These are phyloP conservation scores for Phanerochaete sordida DNA, from an alignment of 768 basidiomycete species.

Conservation along the genomic window DNA sequence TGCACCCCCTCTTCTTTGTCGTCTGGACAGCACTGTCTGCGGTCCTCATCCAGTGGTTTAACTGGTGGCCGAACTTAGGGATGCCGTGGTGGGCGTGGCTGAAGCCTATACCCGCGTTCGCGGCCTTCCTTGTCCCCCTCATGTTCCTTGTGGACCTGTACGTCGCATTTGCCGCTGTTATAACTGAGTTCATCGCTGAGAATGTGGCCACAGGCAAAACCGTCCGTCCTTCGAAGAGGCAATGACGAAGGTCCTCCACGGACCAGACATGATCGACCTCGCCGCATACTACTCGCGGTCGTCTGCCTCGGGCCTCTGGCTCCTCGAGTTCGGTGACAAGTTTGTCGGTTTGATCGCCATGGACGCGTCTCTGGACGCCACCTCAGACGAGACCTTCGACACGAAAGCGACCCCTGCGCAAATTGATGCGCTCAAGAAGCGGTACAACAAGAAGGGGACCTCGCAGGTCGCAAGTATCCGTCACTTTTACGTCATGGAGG, in stretches of 20 bases:
- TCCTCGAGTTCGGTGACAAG: slow-evolving; percentile 54
- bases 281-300: slow-evolving; percentile 53
- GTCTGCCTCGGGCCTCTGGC: slow-evolving; percentile 65
- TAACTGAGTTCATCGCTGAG: background rate
- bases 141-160: slow-evolving; percentile 73
- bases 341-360: slow-evolving; percentile 70
- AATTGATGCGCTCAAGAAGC: slow-evolving; percentile 11
- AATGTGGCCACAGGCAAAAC: slow-evolving; percentile 61
- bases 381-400: slow-evolving; percentile 25
- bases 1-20: slow-evolving; percentile 55
- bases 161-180: slow-evolving; percentile 12
- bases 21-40: slow-evolving; percentile 61
- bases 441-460: slow-evolving; percentile 28
- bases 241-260: slow-evolving; percentile 47
- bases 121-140: slow-evolving; percentile 55
- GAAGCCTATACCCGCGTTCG: slow-evolving; percentile 62
- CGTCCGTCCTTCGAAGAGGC: slow-evolving; percentile 62
- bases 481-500: slow-evolving; percentile 71
- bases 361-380: slow-evolving; percentile 51
- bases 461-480: slow-evolving; percentile 62
- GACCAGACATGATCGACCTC: slow-evolving; percentile 53
- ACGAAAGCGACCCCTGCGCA: slow-evolving; percentile 11
- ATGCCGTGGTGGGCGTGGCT: slow-evolving; percentile 50
- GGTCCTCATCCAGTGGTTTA: slow-evolving; percentile 53
- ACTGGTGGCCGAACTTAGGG: slow-evolving; percentile 62